phyloP scores from a whole-genome alignment of 495 filamentous ascomycete species.

The Podospora pseudopauciseta region DNA sequence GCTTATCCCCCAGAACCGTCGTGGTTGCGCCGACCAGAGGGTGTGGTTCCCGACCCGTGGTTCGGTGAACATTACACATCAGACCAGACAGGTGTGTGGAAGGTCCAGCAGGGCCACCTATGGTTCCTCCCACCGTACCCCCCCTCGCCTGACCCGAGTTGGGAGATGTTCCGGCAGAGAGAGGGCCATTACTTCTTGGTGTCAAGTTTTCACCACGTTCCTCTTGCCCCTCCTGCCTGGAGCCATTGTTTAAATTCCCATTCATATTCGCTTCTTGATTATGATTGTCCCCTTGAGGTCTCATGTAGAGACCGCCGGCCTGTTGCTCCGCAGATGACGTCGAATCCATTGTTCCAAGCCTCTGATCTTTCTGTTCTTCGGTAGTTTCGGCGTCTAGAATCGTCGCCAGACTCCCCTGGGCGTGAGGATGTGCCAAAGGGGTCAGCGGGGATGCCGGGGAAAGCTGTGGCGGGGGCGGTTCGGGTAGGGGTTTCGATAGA shows the following conservation, averaged over 20 bases:
- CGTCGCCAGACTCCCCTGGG: conserved; percentile 25
- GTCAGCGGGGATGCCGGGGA: conserved; percentile 38
- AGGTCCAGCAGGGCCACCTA: conserved; percentile 46
- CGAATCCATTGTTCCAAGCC: conserved; percentile 61
- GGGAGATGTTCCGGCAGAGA: conserved; percentile 50
- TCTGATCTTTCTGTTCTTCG: conserved; percentile 33
- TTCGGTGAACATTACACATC: conserved; percentile 88
- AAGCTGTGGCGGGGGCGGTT: conserved; percentile 42
- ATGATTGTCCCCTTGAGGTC: conserved; percentile 19
- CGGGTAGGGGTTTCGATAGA: conserved; percentile 51
- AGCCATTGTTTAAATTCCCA: conserved; percentile 46
- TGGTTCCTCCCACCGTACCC: conserved; percentile 46
- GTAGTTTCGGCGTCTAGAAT: conserved; percentile 31
- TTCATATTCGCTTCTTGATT: conserved; percentile 38
- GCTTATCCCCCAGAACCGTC: conserved; percentile 86
- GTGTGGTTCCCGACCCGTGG: conserved; percentile 86
- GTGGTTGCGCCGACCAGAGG: conserved; percentile 92
- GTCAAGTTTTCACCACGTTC: conserved; percentile 46
- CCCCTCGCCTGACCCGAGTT: conserved; percentile 34
- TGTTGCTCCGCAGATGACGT: conserved; percentile 44
- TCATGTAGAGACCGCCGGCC: conserved; percentile 28
- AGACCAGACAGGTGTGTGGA: conserved; percentile 71
- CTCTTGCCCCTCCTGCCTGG: conserved; percentile 42
- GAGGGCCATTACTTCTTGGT: conserved; percentile 48
- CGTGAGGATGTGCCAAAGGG: conserved; percentile 22